Evolutionary conservation across 495 filamentous ascomycete species (phyloP), one percentile per base, ranked within the genome.

Genomic region (Rhizodiscina lignyota): DNA sequence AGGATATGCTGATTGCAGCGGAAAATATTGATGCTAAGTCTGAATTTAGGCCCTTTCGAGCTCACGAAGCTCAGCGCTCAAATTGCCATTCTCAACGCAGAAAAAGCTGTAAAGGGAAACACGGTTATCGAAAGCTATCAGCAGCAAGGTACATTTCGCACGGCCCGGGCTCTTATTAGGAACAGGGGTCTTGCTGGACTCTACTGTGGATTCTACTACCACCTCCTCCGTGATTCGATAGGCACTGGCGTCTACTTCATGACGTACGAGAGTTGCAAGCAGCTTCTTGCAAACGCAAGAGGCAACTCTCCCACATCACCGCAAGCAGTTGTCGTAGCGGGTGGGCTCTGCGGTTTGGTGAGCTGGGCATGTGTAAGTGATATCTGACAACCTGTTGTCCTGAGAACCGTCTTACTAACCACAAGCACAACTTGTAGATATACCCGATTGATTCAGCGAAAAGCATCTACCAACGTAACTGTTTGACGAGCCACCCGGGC

Each of bases 1-100:
- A 65, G 83, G 45, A 38, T 34, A 5, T 4, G 16, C 26, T 17
- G 10, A 13, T 30, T 23, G 18, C 26, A 4, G 30, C 18, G 26
- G 20, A 35, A 35, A 23, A 41, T 28, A 42, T 30, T 28, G 39
- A 24, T 34, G 23, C 26, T 18, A 42, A 42, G n/a, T 8, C 11
- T 34, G 17, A 24, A 10, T 20, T 1, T 42, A 91, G 83, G 83
- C 51, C 86, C 86, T 18, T 93, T 94, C 51, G 86, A 94, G 58
- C 63, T 94, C 42, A 89, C 86, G 19, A 94, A 94, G 59, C 67
- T 93, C 35, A 87, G 80, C 37, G 83, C 85, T 11, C 86, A 94
- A 53, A 64, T 89, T 8, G 86, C 85, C 0, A 75, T 89, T n/a
- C 58, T 93, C 40, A 74, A 92, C 63, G 77, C 68, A 3, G 66